A percentile compares a stretch with the other conserved stretches of the same genome.
Conservation (phyloP, 371 early-diverging fungal species). For the Lichtheimia hyalospora region DNA sequence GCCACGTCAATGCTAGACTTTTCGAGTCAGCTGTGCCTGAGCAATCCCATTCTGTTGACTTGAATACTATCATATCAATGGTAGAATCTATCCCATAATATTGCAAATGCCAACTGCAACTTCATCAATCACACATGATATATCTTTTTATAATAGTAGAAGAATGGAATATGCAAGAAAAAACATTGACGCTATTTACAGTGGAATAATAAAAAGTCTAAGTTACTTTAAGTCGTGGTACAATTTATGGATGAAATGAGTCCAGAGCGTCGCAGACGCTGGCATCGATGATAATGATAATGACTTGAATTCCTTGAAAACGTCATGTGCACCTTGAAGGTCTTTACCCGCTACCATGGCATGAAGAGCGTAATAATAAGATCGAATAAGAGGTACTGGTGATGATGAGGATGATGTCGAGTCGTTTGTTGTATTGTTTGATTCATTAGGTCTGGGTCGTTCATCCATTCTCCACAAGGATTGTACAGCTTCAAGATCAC, state of each 20-base stretch:
- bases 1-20: too few species aligned
- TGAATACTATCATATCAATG: too few species aligned
- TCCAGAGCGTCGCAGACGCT: conserved; percentile 14
- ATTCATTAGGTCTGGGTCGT: conserved; percentile 2
- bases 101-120: too few species aligned
- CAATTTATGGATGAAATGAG: conserved; percentile 5
- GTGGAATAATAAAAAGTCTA: too few species aligned
- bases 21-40: too few species aligned
- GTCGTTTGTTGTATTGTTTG: not conserved
- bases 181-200: too few species aligned
- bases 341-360: conserved; percentile 21
- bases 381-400: conserved; percentile 14
- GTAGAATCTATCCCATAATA: too few species aligned
- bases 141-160: too few species aligned
- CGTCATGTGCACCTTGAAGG: conserved; percentile 9
- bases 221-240: not conserved
- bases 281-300: conserved; percentile 2
- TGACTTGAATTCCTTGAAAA: conserved; percentile 4
- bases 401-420: conserved; percentile 1
- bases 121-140: too few species aligned
- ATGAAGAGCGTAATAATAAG: conserved; percentile 25
- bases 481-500: conserved; percentile 21
- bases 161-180: too few species aligned
- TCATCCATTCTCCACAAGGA: conserved; percentile 10
- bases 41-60: too few species aligned